Evolutionary conservation across 129 eudicot species (phyloP).

Genomic region (Flaveria brownii): DNA sequence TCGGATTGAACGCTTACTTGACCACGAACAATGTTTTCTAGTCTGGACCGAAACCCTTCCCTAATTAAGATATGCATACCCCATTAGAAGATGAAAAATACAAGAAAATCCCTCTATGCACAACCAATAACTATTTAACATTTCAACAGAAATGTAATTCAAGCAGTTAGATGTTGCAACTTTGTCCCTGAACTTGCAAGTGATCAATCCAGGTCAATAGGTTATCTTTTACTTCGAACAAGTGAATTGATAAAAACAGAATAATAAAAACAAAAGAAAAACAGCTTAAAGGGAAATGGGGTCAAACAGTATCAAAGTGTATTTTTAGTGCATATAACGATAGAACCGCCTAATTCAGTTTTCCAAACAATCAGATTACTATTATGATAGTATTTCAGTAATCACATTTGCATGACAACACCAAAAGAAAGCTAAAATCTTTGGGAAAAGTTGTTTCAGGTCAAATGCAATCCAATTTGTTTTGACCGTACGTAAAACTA

Average conservation of each 20-base stretch:
- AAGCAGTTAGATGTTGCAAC: not conserved
- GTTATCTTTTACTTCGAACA: not conserved
- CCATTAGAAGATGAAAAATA: conserved; percentile 4
- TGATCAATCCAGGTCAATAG: not conserved
- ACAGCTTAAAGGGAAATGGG: not conserved
- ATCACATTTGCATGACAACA: not conserved
- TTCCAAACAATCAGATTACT: not conserved
- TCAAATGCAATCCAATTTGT: not conserved
- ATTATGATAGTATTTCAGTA: not conserved
- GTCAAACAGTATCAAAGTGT: not conserved
- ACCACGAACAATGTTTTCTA: conserved; percentile 81
- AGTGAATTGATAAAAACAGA: not conserved
- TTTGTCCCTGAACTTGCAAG: not conserved
- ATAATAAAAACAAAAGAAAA: no score
- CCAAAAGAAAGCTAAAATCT: not conserved
- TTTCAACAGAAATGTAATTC: not conserved
- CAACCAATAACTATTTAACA: not conserved
- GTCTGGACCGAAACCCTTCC: conserved; percentile 89
- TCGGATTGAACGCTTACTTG: conserved; percentile 84
- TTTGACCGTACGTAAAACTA: not conserved
- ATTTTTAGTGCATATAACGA: not conserved
- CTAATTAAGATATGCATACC: conserved; percentile 34
- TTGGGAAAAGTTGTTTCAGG: not conserved
- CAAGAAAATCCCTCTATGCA: not conserved
- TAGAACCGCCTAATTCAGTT: not conserved